A percentile compares a stretch with the other conserved stretches of the same genome.
These are phyloP conservation scores for Eucalyptus shirleyi DNA, from an alignment of 345 rosid species.

Conservation along the genomic window DNA sequence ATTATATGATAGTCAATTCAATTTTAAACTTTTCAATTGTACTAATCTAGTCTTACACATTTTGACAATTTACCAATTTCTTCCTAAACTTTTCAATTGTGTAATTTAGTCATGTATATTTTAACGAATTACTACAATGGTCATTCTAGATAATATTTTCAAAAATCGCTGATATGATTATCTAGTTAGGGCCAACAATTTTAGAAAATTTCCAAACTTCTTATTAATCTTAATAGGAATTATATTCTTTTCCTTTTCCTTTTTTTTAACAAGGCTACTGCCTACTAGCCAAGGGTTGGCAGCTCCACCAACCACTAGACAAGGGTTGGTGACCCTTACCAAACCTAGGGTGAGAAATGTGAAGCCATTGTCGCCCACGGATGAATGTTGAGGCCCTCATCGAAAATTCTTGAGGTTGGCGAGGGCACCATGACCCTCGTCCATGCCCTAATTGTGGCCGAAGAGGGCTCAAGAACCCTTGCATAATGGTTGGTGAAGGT, in stretches of 20 bases:
- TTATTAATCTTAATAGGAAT: too few relatives aligned
- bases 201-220: not conserved
- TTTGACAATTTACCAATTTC: not conserved
- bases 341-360: not conserved
- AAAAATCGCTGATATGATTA: not conserved
- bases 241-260: fast-evolving
- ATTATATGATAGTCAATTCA: fast-evolving
- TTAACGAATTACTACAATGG: not conserved
- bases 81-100: not conserved
- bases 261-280: not conserved
- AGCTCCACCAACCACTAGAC: not conserved
- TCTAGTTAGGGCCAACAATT: not conserved
- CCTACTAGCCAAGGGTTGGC: not conserved
- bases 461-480: not conserved
- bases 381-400: not conserved
- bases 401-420: fast-evolving
- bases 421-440: not conserved
- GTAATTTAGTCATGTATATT: not conserved
- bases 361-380: fast-evolving
- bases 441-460: fast-evolving
- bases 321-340: too few relatives aligned
- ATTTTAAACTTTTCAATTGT: fast-evolving
- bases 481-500: too few relatives aligned
- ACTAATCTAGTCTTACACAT: not conserved
- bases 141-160: not conserved